Evolutionary conservation across 768 basidiomycete species (phyloP).

Genomic region (Agrocybe chaxingu): DNA sequence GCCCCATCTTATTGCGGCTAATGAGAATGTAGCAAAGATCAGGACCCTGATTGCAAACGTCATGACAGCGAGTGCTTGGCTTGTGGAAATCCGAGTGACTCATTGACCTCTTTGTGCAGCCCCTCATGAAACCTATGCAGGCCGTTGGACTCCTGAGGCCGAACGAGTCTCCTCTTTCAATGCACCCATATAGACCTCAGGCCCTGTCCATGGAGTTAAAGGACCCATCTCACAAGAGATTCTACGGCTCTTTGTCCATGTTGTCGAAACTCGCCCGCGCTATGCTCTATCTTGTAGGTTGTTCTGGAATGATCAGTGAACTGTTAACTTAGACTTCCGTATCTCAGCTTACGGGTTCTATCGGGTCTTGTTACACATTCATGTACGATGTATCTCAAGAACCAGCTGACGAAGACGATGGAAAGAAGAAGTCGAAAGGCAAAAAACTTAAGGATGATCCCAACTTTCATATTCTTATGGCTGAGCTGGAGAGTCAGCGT

Average conservation of each 20-base stretch:
- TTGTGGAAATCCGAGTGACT: not conserved
- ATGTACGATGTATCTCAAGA: conserved; percentile 47
- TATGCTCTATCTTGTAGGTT: conserved; percentile 82
- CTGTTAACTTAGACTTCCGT: no score
- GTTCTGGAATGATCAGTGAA: not conserved
- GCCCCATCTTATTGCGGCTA: conserved; percentile 76
- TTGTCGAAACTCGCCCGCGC: conserved; percentile 67
- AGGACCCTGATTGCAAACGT: conserved; percentile 64
- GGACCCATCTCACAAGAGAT: conserved; percentile 40
- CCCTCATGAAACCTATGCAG: conserved; percentile 30
- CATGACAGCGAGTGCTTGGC: conserved; percentile 59
- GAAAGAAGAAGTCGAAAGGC: conserved; percentile 40
- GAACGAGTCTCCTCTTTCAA: conserved; percentile 48
- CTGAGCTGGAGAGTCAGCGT: conserved; percentile 61
- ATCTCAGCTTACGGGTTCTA: conserved; percentile 75
- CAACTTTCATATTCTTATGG: conserved; percentile 61
- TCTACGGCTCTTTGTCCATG: conserved; percentile 46
- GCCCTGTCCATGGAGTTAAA: conserved; percentile 35
- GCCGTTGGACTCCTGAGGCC: conserved; percentile 42
- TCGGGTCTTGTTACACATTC: conserved; percentile 70
- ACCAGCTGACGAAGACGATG: conserved; percentile 29
- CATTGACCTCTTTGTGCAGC: conserved; percentile 12
- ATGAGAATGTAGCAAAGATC: conserved; percentile 59
- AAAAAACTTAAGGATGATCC: conserved; percentile 50
- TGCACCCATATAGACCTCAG: conserved; percentile 67